Evolutionary conservation across 768 basidiomycete species (phyloP), one percentile per base, ranked within the genome.

Genomic region (Lyophyllum semitale): DNA sequence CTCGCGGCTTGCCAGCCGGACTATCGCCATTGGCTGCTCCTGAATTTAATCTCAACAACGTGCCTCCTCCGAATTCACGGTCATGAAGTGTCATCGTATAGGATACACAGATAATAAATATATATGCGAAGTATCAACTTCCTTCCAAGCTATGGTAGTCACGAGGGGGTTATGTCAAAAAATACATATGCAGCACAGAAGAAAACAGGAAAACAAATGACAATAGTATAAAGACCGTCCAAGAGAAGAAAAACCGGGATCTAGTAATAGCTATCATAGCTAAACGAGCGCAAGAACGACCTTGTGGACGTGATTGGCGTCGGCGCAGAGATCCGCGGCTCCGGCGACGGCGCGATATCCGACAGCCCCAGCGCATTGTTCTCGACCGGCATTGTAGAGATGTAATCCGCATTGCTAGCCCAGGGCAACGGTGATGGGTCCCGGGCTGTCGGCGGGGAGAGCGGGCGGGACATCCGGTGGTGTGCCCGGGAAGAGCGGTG

Each of bases 261-360:
- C 45, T 46, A 46, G 18, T 30, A 41, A 27, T 29, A 37, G 11
- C 25, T 25, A 22, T 45, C 52, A n/a, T 49, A 9, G 51, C 23
- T 44, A 20, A 53, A 57, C 15, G 48, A 33, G 13, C 25, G 33
- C 32, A 56, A 56, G 15, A 60, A 56, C 7, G 46, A 33, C 20
- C 48, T 23, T 4, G 59, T 49, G 45, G 59, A 52, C 30, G 26
- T 42, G 25, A 51, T 33, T 0, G 59, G 54, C 25, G 54, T 51
- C 18, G 59, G 59, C 15, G 59, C 59, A 53, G 59, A 60, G 37
- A 60, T 60, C 23, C 32, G 35, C 2, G 44, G 52, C 26, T 53
- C 59, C 23, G 46, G 35, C 2, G 59, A 54, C 11, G 37, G 18
- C 13, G 42, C 8, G 43, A 53, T 43, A 23, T 60, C 55, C 15